Evolutionary conservation across 805 yeast species (phyloP).

Genomic region (Sugiyamaella valdiviana): DNA sequence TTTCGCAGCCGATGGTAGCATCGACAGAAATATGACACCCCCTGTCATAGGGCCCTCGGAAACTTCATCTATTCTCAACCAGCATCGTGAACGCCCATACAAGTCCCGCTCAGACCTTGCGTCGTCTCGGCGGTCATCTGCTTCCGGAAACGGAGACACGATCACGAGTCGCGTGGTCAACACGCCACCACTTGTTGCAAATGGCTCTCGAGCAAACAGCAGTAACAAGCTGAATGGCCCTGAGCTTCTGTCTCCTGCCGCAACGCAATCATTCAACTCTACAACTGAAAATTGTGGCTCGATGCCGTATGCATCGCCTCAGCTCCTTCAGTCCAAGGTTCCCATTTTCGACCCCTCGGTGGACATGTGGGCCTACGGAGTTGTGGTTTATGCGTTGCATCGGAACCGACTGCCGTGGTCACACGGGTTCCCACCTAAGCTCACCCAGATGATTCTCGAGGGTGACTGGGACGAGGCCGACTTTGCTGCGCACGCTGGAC

Average conservation of each 20-base stretch:
- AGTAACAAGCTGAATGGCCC: not conserved
- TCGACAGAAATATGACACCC: not conserved
- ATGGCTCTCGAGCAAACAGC: not conserved
- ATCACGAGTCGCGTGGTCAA: no score
- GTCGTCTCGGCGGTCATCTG: not conserved
- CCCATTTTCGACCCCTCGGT: constrained; percentile 55
- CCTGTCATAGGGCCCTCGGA: constrained; percentile 23
- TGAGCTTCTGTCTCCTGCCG: constrained; percentile 1
- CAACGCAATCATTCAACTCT: constrained; percentile 19
- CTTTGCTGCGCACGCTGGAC: constrained; percentile 26
- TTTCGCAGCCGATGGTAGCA: not conserved
- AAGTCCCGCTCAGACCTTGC: not conserved
- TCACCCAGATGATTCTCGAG: constrained; percentile 63
- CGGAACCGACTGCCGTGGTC: constrained; percentile 75
- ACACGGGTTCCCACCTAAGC: constrained; percentile 75
- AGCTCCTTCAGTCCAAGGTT: constrained; percentile 53
- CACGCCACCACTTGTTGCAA: no score
- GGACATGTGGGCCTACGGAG: constrained; percentile 91
- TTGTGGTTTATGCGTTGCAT: constrained; percentile 63
- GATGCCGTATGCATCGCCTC: constrained; percentile 89
- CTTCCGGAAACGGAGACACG: not conserved
- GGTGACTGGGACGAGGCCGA: constrained; percentile 52
- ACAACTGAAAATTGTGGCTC: constrained; percentile 59
- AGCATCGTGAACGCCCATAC: constrained; percentile 14
- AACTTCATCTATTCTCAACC: constrained; percentile 21